Evolutionary conservation across 345 rosid species (phyloP).

Genomic region (Laguncularia racemosa): DNA sequence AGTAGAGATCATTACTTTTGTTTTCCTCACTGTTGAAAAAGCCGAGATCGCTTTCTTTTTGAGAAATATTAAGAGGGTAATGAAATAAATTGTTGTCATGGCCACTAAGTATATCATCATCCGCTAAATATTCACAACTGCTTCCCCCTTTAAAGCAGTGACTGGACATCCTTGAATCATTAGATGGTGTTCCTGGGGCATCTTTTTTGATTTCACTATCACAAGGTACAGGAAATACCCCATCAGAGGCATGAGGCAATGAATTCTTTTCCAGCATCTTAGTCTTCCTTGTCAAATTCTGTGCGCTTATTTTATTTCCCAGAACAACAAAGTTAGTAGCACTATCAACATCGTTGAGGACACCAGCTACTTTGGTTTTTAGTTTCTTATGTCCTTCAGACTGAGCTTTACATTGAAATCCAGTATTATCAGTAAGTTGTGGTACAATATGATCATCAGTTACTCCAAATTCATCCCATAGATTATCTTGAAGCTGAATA

Average conservation of each 20-base stretch:
- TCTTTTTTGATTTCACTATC: conserved; percentile 36
- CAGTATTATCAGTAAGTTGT: conserved; percentile 27
- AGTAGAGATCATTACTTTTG: conserved; percentile 55
- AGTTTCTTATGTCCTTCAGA: conserved; percentile 37
- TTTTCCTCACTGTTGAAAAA: conserved; percentile 55
- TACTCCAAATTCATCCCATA: conserved; percentile 41
- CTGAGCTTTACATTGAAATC: conserved; percentile 27
- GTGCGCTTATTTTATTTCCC: conserved; percentile 22
- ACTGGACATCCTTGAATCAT: conserved; percentile 33
- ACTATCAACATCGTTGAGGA: conserved; percentile 24
- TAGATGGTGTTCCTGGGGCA: conserved; percentile 23
- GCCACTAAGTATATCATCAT: conserved; percentile 36
- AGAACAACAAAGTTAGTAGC: conserved; percentile 18
- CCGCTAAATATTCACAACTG: conserved; percentile 29
- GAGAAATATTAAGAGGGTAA: conserved; percentile 42
- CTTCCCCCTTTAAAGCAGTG: conserved; percentile 31
- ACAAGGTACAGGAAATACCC: conserved; percentile 26
- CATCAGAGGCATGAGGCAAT: conserved; percentile 41
- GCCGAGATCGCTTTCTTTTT: conserved; percentile 45
- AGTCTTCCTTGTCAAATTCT: conserved; percentile 20
- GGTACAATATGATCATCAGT: conserved; percentile 79
- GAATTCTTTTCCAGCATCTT: conserved; percentile 50
- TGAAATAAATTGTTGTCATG: conserved; percentile 26
- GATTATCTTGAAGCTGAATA: conserved; percentile 52
- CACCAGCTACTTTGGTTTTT: conserved; percentile 29